Evolutionary conservation across 768 basidiomycete species (phyloP).

Genomic region (Agrocybe pediades): DNA sequence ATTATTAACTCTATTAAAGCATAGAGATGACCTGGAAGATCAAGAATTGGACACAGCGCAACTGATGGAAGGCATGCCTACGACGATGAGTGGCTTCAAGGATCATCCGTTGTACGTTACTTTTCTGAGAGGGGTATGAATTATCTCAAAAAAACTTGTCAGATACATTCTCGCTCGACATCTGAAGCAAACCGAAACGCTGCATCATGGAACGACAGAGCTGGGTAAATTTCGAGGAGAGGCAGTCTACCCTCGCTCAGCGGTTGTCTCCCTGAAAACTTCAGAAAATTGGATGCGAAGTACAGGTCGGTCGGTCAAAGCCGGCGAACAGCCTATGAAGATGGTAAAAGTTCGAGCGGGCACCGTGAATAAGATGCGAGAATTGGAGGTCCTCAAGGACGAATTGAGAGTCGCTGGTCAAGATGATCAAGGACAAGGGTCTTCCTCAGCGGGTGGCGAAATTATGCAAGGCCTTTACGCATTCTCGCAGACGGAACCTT

Average conservation of each 20-base stretch:
- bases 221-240: slow-evolving; percentile 93
- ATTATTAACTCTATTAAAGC: slow-evolving; percentile 44
- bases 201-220: slow-evolving; percentile 72
- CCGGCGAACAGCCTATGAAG: slow-evolving; percentile 85
- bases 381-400: slow-evolving; percentile 51
- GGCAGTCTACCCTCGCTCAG: slow-evolving; percentile 83
- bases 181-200: slow-evolving; percentile 83
- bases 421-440: slow-evolving; percentile 30
- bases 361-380: slow-evolving; percentile 78
- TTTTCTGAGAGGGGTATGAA: not conserved
- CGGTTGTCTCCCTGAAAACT: slow-evolving; percentile 85
- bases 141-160: not conserved
- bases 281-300: slow-evolving; percentile 94
- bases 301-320: slow-evolving; percentile 70
- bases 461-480: slow-evolving; percentile 89
- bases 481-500: slow-evolving; percentile 80
- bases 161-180: slow-evolving; percentile 79
- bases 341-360: slow-evolving; percentile 83
- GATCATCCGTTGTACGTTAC: slow-evolving; percentile 83
- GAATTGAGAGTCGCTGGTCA: slow-evolving; percentile 43
- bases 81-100: slow-evolving; percentile 89
- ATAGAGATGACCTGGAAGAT: slow-evolving; percentile 92
- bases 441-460: slow-evolving; percentile 32
- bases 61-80: slow-evolving; percentile 91
- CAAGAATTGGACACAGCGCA: slow-evolving; percentile 80